Evolutionary conservation across 106 monocot species (phyloP), one percentile per base, ranked within the genome.

Genomic region (Acorus gramineus): DNA sequence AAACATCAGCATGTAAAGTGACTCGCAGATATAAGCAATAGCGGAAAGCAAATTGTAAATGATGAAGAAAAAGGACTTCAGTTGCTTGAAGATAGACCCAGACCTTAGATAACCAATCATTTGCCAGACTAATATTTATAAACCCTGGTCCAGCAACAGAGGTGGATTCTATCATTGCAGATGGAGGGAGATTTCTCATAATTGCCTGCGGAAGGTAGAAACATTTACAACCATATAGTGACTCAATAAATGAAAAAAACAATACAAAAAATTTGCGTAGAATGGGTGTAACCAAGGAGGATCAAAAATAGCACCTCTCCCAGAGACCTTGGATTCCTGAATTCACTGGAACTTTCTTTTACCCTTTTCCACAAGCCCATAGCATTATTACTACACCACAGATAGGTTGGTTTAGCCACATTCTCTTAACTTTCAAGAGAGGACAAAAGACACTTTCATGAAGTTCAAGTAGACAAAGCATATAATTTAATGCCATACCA

Each of bases 331-430:
- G 91, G 91, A 64, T 79, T 83, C 69, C 55, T 85, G 69, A 83
- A 98, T 57, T 88, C 85, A 14, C 79, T 69, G 4, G 85, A 68
- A 44, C 77, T 88, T 69, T 81, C 87, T 79, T 83, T 98, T 51
- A 98, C 77, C 66, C 69, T 85, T 42, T 85, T 79, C 79, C 87
- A 98, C 54, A 98, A 50, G 7, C 87, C 72, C 91, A 98, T 91
- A 0, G 96, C 91, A 80, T 98, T 98, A 69, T 98, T 98, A 65
- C 96, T 98, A 73, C 53, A 85, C 57, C 42, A 69, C 42, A 59
- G 47, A 72, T 56, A 52, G 53, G 42, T 69, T 12, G 52, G 4
- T 13, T 47, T 62, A 70, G 0, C 3, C 57, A 14, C 11, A 60
- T 8, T 68, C 6, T 55, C 10, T n/a, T 60, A 52, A 73, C 6